Percentiles rank a stretch among this genome's conserved stretches.
Evolutionary conservation across 768 basidiomycete genomes (phyloP).

Genomic region (Russula lepida): DNA sequence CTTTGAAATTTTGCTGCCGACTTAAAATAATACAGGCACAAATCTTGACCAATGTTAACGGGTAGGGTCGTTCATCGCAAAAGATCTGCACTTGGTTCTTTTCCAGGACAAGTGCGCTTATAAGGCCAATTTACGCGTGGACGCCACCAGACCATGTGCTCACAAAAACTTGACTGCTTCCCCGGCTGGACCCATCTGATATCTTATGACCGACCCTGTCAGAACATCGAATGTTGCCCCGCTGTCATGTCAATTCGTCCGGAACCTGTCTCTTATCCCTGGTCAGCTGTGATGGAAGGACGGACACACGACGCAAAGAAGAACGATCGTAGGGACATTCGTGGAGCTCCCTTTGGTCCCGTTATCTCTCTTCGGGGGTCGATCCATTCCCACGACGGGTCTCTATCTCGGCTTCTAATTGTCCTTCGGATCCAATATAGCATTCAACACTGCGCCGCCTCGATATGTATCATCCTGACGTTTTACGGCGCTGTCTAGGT

Average conservation of each 20-base stretch:
- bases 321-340: neutral
- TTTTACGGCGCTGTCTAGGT: constrained; percentile 3
- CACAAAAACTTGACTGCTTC: neutral
- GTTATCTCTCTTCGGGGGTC: neutral
- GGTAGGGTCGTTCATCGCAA: no score
- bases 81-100: neutral
- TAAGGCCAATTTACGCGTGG: neutral
- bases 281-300: constrained; percentile 7
- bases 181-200: neutral
- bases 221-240: neutral
- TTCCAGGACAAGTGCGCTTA: neutral
- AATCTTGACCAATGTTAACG: neutral
- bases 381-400: constrained; percentile 12
- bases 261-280: neutral
- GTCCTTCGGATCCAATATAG: constrained; percentile 11
- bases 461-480: neutral
- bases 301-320: neutral
- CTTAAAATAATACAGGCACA: neutral
- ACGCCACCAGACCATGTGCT: constrained; percentile 11
- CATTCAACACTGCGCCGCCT: neutral
- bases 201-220: neutral
- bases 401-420: constrained; percentile 1
- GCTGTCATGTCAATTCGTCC: neutral
- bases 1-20: constrained; percentile 2
- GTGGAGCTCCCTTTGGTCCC: neutral